A percentile compares a stretch with the other conserved stretches of the same genome.
phyloP scores from a whole-genome alignment of 192 early-diverging fungal species.

The Coemansia sp. region DNA sequence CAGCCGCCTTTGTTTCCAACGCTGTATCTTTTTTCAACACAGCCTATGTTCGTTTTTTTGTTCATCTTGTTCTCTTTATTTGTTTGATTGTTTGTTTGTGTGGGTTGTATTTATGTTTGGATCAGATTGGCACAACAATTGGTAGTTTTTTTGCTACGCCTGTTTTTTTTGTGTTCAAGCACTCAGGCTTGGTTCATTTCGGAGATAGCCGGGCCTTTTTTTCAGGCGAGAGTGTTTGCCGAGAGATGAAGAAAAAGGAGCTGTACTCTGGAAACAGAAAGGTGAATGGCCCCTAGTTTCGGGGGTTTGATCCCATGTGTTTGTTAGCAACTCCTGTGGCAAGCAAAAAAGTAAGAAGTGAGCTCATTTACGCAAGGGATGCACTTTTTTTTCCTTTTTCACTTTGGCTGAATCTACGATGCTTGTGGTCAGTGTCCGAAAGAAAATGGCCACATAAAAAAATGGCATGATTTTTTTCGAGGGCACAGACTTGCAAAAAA shows the following conservation, averaged over 20 bases:
- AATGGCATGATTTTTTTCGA: neutral
- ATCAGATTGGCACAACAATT: neutral
- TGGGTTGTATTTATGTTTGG: neutral
- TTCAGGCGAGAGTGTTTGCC: neutral
- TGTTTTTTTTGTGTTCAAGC: too few relatives aligned
- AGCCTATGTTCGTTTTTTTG: neutral
- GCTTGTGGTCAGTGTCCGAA: neutral
- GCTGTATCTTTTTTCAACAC: neutral
- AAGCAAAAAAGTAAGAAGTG: neutral
- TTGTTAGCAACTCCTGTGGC: neutral
- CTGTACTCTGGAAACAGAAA: too few relatives aligned
- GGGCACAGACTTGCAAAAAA: slow-evolving; percentile 1
- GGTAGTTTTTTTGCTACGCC: too few relatives aligned
- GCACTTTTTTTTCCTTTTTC: neutral
- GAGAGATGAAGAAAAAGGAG: slow-evolving; percentile 5
- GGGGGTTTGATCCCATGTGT: neutral
- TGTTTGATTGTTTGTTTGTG: neutral
- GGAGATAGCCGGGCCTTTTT: neutral
- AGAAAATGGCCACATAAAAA: neutral
- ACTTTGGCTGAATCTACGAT: too few relatives aligned
- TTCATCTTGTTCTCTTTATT: neutral
- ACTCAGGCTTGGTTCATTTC: neutral
- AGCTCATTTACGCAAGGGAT: neutral
- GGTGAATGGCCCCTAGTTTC: too few relatives aligned
- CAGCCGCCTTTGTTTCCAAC: neutral